Percentiles rank a stretch among this genome's conserved stretches.
phyloP scores from a whole-genome alignment of 208 protist species.

The Acanthamoeba culbertsoni region DNA sequence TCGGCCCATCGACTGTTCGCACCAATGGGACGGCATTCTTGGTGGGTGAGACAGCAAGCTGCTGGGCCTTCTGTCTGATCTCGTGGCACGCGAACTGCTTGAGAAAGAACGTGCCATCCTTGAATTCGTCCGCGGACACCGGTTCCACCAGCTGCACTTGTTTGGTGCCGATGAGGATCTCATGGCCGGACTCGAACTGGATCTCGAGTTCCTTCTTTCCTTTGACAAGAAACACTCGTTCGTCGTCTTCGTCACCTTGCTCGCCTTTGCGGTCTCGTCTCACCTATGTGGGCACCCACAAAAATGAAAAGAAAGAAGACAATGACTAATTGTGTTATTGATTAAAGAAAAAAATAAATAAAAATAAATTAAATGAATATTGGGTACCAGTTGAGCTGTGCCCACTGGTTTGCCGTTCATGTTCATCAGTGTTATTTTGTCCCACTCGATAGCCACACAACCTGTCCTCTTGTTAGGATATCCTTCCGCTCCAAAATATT shows the following conservation, averaged over 20 bases:
- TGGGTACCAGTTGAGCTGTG: not conserved
- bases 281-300: not conserved
- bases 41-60: not conserved
- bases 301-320: not conserved
- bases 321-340: not conserved
- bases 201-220: not conserved
- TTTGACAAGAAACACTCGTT: not conserved
- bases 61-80: constrained; percentile 6
- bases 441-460: not conserved
- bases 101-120: constrained; percentile 38
- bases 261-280: not conserved
- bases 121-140: not conserved
- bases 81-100: not conserved
- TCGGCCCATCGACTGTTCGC: not conserved
- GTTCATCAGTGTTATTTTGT: constrained; percentile 12
- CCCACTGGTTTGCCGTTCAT: constrained; percentile 34
- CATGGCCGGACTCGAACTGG: not conserved
- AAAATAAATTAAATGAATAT: not conserved
- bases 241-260: not conserved
- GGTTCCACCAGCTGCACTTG: constrained; percentile 16
- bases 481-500: too few species aligned
- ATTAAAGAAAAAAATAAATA: not conserved
- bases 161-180: not conserved
- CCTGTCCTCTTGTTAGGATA: not conserved
- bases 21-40: not conserved